Percentiles rank a stretch among this genome's conserved stretches.
Conservation (phyloP, 108 stramenopile species). For the Nannochloropsis oceanica region DNA sequence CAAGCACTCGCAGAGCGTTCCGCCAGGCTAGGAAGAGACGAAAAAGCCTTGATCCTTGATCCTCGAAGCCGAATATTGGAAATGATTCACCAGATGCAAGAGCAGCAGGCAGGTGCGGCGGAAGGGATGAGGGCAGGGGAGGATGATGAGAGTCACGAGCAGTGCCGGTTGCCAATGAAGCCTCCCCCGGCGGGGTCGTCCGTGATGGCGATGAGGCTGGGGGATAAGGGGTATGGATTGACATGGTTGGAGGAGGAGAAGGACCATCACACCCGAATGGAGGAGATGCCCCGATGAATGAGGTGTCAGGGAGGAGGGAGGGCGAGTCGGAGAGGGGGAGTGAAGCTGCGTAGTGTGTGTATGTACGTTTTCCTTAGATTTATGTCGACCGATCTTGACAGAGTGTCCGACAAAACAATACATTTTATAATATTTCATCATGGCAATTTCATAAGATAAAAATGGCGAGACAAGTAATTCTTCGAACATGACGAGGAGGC, state of each 20-base stretch:
- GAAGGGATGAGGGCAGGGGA: not conserved
- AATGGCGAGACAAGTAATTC: too few species aligned
- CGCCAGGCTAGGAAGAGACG: not conserved
- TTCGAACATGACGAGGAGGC: too few species aligned
- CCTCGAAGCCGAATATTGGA: too few species aligned
- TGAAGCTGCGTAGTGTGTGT: too few species aligned
- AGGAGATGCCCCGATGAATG: not conserved
- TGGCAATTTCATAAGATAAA: too few species aligned
- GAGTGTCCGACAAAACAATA: too few species aligned
- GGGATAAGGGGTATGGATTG: not conserved
- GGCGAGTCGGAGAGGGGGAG: too few species aligned
- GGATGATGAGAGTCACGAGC: not conserved
- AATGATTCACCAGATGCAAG: not conserved
- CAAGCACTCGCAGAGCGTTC: not conserved
- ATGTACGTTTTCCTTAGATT: too few species aligned
- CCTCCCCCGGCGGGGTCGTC: not conserved
- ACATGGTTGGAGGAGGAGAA: not conserved
- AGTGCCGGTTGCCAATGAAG: not conserved
- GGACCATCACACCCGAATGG: not conserved
- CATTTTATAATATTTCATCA: too few species aligned
- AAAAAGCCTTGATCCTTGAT: not conserved
- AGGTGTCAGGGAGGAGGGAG: not conserved
- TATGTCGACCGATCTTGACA: too few species aligned
- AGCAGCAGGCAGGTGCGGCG: not conserved
- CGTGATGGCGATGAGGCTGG: not conserved